These are phyloP conservation scores for Luffa acutangula DNA, from an alignment of 306 rosid species.

Conservation along the genomic window DNA sequence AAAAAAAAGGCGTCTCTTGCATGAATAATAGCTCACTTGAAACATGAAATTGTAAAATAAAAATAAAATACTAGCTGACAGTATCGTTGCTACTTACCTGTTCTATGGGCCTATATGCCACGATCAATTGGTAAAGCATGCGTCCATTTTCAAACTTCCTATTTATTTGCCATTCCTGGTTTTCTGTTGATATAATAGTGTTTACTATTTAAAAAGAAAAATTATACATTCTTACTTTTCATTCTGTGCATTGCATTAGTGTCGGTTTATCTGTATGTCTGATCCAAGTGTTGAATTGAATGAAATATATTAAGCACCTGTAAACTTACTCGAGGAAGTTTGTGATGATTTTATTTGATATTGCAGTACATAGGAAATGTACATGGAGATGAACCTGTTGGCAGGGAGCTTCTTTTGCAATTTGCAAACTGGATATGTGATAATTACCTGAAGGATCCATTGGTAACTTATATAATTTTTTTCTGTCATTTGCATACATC, in stretches of 20 bases:
- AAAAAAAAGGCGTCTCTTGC: background rate
- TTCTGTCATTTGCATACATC: background rate
- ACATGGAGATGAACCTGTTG: slow-evolving; percentile 97
- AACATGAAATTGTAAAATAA: background rate
- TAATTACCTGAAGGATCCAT: slow-evolving; percentile 66
- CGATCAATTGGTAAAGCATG: background rate
- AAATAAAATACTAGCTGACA: background rate
- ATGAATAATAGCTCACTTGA: background rate
- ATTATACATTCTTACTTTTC: background rate
- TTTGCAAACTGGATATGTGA: slow-evolving; percentile 95
- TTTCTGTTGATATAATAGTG: background rate
- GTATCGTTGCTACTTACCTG: background rate
- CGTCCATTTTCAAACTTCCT: background rate
- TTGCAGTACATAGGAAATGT: slow-evolving; percentile 92
- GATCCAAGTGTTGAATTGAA: background rate
- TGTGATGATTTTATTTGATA: slow-evolving; percentile 21
- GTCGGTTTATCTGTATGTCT: background rate
- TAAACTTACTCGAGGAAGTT: background rate
- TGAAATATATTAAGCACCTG: background rate
- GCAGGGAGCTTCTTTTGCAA: slow-evolving; percentile 68
- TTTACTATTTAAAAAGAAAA: background rate
- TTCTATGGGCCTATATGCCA: slow-evolving; percentile 2
- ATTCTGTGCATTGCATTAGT: background rate
- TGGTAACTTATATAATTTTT: slow-evolving; percentile 41
- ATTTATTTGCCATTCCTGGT: background rate